Evolutionary conservation across 805 yeast species (phyloP).

Genomic region (Yamadazyma sp.): DNA sequence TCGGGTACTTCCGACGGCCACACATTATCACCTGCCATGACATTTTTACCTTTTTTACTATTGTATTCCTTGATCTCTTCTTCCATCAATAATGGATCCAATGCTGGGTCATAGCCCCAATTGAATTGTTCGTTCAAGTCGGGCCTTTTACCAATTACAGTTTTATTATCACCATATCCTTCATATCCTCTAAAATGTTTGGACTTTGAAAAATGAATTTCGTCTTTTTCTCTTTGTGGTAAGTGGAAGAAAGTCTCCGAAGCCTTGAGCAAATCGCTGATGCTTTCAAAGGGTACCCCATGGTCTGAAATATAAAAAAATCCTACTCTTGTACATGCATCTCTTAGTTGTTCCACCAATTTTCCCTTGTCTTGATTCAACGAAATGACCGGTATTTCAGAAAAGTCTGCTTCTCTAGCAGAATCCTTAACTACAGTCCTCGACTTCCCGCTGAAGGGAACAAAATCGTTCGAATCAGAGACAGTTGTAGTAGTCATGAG

Average conservation of each 20-base stretch:
- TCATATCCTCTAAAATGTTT: slow-evolving; percentile 16
- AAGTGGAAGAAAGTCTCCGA: slow-evolving; percentile 14
- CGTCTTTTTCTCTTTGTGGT: slow-evolving; percentile 11
- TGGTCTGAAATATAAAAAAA: slow-evolving; percentile 15
- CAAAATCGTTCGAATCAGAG: slow-evolving; percentile 4
- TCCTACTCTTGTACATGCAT: slow-evolving; percentile 15
- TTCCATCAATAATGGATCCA: slow-evolving; percentile 12
- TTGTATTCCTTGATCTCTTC: slow-evolving; percentile 12
- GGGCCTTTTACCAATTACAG: slow-evolving; percentile 13
- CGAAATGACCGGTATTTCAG: slow-evolving; percentile 16
- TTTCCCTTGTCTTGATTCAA: slow-evolving; percentile 3
- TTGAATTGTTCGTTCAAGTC: slow-evolving; percentile 17
- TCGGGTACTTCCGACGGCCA: slow-evolving; percentile 14
- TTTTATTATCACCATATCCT: slow-evolving; percentile 16
- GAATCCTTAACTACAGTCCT: slow-evolving; percentile 8
- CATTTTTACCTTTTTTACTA: slow-evolving; percentile 2
- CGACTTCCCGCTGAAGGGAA: slow-evolving; percentile 13
- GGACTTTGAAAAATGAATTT: slow-evolving; percentile 14
- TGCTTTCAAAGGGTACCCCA: slow-evolving; percentile 8
- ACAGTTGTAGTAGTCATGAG: background rate
- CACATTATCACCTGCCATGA: slow-evolving; percentile 14
- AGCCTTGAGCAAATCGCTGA: slow-evolving; percentile 5
- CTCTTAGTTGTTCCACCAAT: slow-evolving; percentile 9
- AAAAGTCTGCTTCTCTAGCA: slow-evolving; percentile 15
- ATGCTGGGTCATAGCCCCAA: slow-evolving; percentile 15